These are phyloP conservation scores for Amanita phalloides DNA, from an alignment of 768 basidiomycete species.

Conservation along the genomic window DNA sequence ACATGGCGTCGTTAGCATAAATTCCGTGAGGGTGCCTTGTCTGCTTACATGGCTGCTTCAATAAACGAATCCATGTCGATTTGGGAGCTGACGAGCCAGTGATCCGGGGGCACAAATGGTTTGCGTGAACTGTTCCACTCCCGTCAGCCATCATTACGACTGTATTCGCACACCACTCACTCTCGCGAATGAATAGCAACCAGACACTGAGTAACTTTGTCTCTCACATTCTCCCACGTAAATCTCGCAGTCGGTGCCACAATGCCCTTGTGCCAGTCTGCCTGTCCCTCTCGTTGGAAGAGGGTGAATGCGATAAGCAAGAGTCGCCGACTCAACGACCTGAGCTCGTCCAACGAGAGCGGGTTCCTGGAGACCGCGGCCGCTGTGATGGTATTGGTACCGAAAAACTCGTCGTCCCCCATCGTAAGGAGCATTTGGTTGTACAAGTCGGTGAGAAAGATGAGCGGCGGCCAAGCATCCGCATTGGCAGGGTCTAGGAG, in stretches of 20 bases:
- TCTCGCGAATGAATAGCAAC: slow-evolving; percentile 82
- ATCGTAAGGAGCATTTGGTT: slow-evolving; percentile 79
- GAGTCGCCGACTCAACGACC: slow-evolving; percentile 63
- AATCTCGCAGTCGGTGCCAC: slow-evolving; percentile 25
- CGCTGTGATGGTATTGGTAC: slow-evolving; percentile 18
- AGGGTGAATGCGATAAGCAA: slow-evolving; percentile 79
- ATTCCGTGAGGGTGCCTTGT: not conserved
- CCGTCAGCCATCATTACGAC: slow-evolving; percentile 5
- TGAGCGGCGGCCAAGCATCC: slow-evolving; percentile 51
- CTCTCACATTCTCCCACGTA: slow-evolving; percentile 53
- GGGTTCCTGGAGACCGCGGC: slow-evolving; percentile 50
- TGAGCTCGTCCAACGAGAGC: slow-evolving; percentile 72
- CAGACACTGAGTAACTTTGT: slow-evolving; percentile 68
- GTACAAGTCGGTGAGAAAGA: slow-evolving; percentile 77
- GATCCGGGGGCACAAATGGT: slow-evolving; percentile 74
- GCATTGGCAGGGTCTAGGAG: slow-evolving; percentile 32
- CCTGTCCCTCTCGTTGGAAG: slow-evolving; percentile 35
- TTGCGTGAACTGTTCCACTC: slow-evolving; percentile 56
- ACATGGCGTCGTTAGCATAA: not conserved
- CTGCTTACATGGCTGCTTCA: slow-evolving; percentile 71
- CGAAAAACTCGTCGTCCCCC: slow-evolving; percentile 97
- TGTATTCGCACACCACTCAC: slow-evolving; percentile 33
- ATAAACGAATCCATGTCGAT: slow-evolving; percentile 54
- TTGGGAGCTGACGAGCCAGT: slow-evolving; percentile 65
- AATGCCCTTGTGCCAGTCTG: slow-evolving; percentile 12